phyloP scores from a whole-genome alignment of 2,329 filamentous ascomycete genomes.

The Aspergillus phoenicis region DNA sequence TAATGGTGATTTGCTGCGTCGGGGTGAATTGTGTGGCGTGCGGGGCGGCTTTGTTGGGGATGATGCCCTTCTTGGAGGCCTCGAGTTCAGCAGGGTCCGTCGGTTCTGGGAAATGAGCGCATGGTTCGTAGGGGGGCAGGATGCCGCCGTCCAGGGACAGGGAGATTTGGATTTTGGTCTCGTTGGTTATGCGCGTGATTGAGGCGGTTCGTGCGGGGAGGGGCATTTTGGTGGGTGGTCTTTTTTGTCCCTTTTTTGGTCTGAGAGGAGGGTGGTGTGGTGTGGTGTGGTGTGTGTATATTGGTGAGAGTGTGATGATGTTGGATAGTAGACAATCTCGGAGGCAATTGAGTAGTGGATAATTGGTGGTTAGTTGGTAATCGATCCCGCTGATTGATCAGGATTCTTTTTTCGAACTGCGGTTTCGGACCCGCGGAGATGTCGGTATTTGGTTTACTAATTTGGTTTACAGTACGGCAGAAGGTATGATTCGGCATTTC shows the following conservation, averaged over 20 bases:
- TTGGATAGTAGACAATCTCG: too few species aligned
- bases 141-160: slow-evolving; percentile 90
- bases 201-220: slow-evolving; percentile 70
- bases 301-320: too few species aligned
- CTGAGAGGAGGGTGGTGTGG: neutral
- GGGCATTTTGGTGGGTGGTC: neutral
- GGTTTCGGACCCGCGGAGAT: too few species aligned
- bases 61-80: slow-evolving; percentile 51
- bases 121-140: slow-evolving; percentile 47
- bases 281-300: too few species aligned
- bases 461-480: too few species aligned
- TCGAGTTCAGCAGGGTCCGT: slow-evolving; percentile 56
- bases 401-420: too few species aligned
- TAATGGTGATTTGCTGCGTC: slow-evolving; percentile 81
- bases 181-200: slow-evolving; percentile 89
- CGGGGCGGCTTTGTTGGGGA: slow-evolving; percentile 51
- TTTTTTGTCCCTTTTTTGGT: neutral
- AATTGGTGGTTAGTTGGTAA: neutral
- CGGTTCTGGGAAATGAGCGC: slow-evolving; percentile 62
- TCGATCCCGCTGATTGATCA: too few species aligned
- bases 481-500: too few species aligned
- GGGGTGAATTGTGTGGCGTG: slow-evolving; percentile 85
- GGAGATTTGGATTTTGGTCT: slow-evolving; percentile 93
- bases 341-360: neutral
- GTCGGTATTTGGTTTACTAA: too few species aligned